Percentiles rank a stretch among this genome's conserved stretches.
Conservation (phyloP, 805 yeast genomes). For the Spencermartinsiella europaea region DNA sequence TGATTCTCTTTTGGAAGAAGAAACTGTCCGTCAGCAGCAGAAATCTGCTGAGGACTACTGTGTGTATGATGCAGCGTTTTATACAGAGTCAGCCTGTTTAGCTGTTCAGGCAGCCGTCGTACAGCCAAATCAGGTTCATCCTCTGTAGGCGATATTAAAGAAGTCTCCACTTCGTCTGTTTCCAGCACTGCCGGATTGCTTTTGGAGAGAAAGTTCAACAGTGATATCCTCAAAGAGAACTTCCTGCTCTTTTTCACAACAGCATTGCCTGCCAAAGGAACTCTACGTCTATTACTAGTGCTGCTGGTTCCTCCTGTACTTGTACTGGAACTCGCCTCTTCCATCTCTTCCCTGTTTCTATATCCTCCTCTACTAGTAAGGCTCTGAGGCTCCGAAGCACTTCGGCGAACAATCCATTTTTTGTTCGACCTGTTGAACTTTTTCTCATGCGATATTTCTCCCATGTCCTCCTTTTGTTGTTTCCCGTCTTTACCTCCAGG, state of each 20-base stretch:
- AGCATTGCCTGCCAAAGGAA: no score
- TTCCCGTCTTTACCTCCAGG: no score
- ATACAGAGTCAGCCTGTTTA: neutral
- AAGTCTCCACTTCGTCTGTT: neutral
- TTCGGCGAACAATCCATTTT: neutral
- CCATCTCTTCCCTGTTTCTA: no score
- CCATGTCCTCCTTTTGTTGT: neutral
- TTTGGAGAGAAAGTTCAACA: neutral
- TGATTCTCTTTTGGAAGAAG: neutral
- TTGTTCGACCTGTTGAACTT: neutral
- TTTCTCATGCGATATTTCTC: neutral
- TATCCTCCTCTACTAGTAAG: no score
- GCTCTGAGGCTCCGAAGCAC: neutral
- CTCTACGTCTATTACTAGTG: no score
- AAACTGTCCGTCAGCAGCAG: neutral
- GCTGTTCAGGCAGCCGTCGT: neutral
- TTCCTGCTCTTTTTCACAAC: neutral
- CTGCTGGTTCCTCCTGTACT: neutral
- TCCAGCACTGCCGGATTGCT: neutral
- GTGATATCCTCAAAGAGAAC: neutral
- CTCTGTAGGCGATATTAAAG: neutral
- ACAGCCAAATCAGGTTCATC: neutral
- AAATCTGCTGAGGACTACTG: neutral
- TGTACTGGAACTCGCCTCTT: neutral
- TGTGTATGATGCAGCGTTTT: neutral